Evolutionary conservation across 148 eudicot species (phyloP), one percentile per base, ranked within the genome.

Genomic region (Nyssa sinensis): DNA sequence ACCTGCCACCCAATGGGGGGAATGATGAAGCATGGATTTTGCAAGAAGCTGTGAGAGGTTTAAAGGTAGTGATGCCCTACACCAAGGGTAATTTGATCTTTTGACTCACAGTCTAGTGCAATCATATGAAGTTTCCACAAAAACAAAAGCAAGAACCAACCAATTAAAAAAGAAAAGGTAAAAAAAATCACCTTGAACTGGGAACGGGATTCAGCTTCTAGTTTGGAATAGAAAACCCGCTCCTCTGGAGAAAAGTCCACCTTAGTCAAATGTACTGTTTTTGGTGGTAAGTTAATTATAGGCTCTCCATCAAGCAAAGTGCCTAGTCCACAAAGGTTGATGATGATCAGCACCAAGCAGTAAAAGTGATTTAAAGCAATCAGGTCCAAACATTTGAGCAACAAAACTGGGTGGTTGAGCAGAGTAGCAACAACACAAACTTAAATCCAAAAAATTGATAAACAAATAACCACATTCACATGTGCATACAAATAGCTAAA

Each of bases 281-380:
- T 95, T 1, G 96, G 86, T 51, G 99, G 99, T 72, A 95, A 81
- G 74, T 61, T 82, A 64, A 95, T 89, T 63, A 95, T 95, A 77
- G 99, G 99, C 85, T 86, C 73, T 39, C 98, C 98, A 74, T 91
- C 93, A 79, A 93, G 84, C 73, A 83, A 64, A 53, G 97, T 93
- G 31, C 86, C 99, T 96, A 85, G 58, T 62, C 47, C 69, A 82
- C 41, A 76, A 61, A 65, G 24, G 65, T n/a, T 41, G n/a, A 34
- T 34, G 53, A 62, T 33, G 29, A 76, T 76, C 69, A 79, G 62
- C 62, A 75, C 32, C 63, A 1, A 51, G 32, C 4, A 24, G 28
- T 1, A 70, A 17, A 62, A 75, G 14, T 14, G 27, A 29, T 41
- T 19, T 28, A 12, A 37, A 71, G 30, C 60, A 35, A 72, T 17